Evolutionary conservation across 2,329 filamentous ascomycete genomes (phyloP).

Genomic region (Tolypocladium amazonense): DNA sequence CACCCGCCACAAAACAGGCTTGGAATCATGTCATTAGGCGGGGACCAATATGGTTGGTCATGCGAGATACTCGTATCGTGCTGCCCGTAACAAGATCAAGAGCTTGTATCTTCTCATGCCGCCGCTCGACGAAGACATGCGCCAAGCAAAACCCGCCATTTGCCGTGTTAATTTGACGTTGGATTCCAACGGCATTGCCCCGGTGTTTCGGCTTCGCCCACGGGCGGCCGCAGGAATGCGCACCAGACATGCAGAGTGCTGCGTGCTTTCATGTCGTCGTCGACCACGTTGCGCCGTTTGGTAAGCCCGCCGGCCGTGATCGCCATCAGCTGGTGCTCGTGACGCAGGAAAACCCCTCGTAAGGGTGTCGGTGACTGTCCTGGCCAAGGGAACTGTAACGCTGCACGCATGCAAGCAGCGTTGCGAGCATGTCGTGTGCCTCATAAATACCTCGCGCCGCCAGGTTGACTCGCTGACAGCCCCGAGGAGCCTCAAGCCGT

Average conservation of each 20-base stretch:
- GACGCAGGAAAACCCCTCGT: neutral
- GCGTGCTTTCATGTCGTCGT: neutral
- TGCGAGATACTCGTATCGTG: neutral
- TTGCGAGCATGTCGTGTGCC: neutral
- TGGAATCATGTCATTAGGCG: neutral
- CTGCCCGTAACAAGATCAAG: neutral
- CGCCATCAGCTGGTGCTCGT: neutral
- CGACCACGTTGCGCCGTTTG: neutral
- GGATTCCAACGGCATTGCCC: neutral
- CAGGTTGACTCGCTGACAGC: neutral
- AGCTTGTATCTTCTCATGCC: no score
- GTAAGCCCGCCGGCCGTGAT: neutral
- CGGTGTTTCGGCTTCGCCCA: neutral
- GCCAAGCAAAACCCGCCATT: neutral
- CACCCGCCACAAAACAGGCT: neutral
- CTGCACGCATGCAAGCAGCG: neutral
- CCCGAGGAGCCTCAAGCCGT: no score
- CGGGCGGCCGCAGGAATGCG: neutral
- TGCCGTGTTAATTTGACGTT: neutral
- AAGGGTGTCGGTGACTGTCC: neutral
- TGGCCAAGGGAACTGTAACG: neutral
- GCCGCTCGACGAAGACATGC: neutral
- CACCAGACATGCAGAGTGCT: neutral
- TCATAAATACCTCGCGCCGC: neutral
- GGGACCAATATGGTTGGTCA: neutral